phyloP scores from a whole-genome alignment of 805 yeast species.

The Lipomyces oligophaga region DNA sequence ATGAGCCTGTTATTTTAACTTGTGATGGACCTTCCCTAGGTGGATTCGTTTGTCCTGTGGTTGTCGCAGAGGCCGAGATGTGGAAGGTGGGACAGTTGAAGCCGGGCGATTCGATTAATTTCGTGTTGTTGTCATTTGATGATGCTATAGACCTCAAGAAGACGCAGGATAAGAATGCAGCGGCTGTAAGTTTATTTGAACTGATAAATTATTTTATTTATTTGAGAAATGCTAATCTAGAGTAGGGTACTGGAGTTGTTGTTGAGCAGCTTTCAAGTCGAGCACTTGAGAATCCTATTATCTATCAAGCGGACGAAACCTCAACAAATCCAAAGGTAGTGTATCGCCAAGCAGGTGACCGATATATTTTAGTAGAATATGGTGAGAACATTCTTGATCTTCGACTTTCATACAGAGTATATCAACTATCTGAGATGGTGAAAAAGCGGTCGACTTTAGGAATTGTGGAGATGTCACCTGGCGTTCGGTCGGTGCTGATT shows the following conservation, averaged over 20 bases:
- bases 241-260: slow-evolving; percentile 19
- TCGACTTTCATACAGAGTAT: slow-evolving; percentile 78
- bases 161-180: slow-evolving; percentile 49
- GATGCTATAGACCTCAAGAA: slow-evolving; percentile 62
- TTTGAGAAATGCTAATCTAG: neutral
- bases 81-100: slow-evolving; percentile 98
- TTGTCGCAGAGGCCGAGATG: slow-evolving; percentile 91
- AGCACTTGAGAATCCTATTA: slow-evolving; percentile 62
- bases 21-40: slow-evolving; percentile 98
- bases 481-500: slow-evolving; percentile 90
- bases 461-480: slow-evolving; percentile 92
- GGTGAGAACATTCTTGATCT: slow-evolving; percentile 87
- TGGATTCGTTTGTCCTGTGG: slow-evolving; percentile 96
- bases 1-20: slow-evolving; percentile 93
- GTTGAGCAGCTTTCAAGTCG: slow-evolving; percentile 18
- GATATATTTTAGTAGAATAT: slow-evolving; percentile 85
- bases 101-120: slow-evolving; percentile 83
- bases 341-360: slow-evolving; percentile 96
- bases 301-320: slow-evolving; percentile 48
- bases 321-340: slow-evolving; percentile 63
- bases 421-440: slow-evolving; percentile 73
- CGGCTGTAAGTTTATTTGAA: slow-evolving; percentile 11
- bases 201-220: neutral
- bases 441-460: slow-evolving; percentile 62
- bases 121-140: slow-evolving; percentile 70